Base-by-base conservation (phyloP, 495 filamentous ascomycete genomes). In the Oidiodendron maius region DNA sequence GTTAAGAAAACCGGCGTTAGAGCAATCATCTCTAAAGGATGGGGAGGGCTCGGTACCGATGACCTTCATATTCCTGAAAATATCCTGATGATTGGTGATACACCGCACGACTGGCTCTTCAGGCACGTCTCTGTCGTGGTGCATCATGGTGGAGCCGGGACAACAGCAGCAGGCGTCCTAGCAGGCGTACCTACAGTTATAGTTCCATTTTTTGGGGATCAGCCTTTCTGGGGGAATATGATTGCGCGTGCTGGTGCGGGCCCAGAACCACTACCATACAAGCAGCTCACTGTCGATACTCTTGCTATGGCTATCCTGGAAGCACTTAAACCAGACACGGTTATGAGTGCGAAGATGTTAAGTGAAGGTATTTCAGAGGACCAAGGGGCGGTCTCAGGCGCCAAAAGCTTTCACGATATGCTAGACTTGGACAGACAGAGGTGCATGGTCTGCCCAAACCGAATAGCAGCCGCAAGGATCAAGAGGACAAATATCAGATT, bases 191-290 rank as follows among this genome's bases (percentile, higher is more conserved):
- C 81, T 17, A 83, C 78, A 15, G 78, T 84, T 71, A 69, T 85
- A 23, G 78, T 84, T 1, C 81, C 81, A 4, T 85, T 85, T 61
- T 85, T 85, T 54, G 81, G 81, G 0, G 81, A 85, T 52, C 88
- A 95, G 64, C 74, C 79, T 13, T 93, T 93, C 62, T 95, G 89
- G 89, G 88, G 86, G 9, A 63, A 71, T 3, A 89, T 89, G 78
- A 72, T 91, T 3, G 74, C 74, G 0, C 70, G 68, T 17, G 73
- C 80, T 2, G 76, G 77, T 3, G 86, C 86, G 12, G 88, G 88
- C 1, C 77, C 84, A 1, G 64, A 72, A 22, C 81, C 86, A 1
- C 77, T 90, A n/a, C 85, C 83, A 0, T 83, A 89, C 63, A 87
- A 86, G 58, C 67, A 71, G 1, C 64, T 93, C 0, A 84, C 70